Conservation (phyloP, 1,284 basidiomycete genomes). For the Rhizopogon parksii region DNA sequence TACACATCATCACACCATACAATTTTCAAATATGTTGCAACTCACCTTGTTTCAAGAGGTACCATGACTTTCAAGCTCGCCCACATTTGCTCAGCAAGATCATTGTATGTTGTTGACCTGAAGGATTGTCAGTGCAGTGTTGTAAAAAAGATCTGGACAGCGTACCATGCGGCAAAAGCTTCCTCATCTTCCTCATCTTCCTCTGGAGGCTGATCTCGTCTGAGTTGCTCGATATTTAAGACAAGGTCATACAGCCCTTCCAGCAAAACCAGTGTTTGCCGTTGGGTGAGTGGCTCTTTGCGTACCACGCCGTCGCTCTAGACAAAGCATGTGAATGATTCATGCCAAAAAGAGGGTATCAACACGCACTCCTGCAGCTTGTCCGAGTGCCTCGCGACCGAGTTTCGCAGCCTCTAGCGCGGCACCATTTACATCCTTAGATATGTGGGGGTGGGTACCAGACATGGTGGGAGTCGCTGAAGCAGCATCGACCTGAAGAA, state of each 20-base stretch:
- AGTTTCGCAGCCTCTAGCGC: slow-evolving; percentile 67
- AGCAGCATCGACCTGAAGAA: slow-evolving; percentile 76
- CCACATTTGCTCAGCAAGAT: slow-evolving; percentile 72
- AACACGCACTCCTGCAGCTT: slow-evolving; percentile 41
- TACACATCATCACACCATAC: slow-evolving; percentile 6
- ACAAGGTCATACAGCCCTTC: slow-evolving; percentile 86
- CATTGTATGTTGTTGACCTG: slow-evolving; percentile 60
- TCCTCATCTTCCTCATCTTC: slow-evolving; percentile 60
- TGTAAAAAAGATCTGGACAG: slow-evolving; percentile 11
- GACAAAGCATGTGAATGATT: slow-evolving; percentile 4
- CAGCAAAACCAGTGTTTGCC: slow-evolving; percentile 74
- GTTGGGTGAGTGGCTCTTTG: slow-evolving; percentile 69
- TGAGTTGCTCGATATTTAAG: slow-evolving; percentile 81
- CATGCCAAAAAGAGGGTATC: neutral
- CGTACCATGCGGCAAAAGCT: slow-evolving; percentile 47
- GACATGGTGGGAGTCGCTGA: slow-evolving; percentile 45
- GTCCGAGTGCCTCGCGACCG: slow-evolving; percentile 60
- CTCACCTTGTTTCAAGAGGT: slow-evolving; percentile 82
- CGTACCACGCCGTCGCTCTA: slow-evolving; percentile 51
- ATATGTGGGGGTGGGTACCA: slow-evolving; percentile 51
- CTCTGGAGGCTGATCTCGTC: slow-evolving; percentile 67
- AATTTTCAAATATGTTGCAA: neutral
- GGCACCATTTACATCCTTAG: slow-evolving; percentile 50
- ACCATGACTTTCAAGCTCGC: slow-evolving; percentile 79
- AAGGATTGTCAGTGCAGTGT: slow-evolving; percentile 4